These are phyloP conservation scores for Boletus rubroflammeus DNA, from an alignment of 768 basidiomycete species.

Conservation along the genomic window DNA sequence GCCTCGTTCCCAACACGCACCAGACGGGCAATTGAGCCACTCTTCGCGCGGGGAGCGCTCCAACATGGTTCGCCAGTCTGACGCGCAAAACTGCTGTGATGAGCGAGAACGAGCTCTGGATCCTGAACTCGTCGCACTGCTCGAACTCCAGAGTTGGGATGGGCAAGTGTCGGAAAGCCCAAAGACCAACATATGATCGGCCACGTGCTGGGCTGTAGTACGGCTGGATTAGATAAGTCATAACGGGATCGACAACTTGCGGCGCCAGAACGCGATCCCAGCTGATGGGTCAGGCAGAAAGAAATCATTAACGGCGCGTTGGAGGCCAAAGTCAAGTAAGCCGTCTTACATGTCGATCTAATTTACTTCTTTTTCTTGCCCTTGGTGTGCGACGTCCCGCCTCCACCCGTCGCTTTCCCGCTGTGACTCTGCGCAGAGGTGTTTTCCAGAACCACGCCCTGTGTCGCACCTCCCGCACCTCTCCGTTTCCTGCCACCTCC, in stretches of 20 bases:
- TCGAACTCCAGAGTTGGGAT: background rate
- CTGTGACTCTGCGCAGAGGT: slow-evolving; percentile 21
- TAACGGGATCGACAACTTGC: slow-evolving; percentile 6
- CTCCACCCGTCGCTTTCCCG: slow-evolving; percentile 37
- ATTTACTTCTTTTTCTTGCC: slow-evolving; percentile 68
- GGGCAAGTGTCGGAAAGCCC: background rate
- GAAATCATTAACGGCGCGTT: slow-evolving; percentile 23
- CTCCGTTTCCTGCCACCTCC: slow-evolving; percentile 50
- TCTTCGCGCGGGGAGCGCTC: slow-evolving; percentile 6
- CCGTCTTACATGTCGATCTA: slow-evolving; percentile 23
- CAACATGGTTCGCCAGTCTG: background rate
- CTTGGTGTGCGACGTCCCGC: slow-evolving; percentile 40
- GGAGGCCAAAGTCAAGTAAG: slow-evolving; percentile 13
- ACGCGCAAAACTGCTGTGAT: background rate
- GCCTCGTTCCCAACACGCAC: slow-evolving; percentile 31
- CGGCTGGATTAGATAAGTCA: slow-evolving; percentile 29
- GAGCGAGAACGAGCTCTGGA: background rate
- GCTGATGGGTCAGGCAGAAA: slow-evolving; percentile 16
- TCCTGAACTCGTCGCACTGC: background rate
- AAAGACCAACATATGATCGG: background rate
- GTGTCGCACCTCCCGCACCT: slow-evolving; percentile 61
- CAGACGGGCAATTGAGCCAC: slow-evolving; percentile 18
- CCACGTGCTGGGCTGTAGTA: slow-evolving; percentile 16
- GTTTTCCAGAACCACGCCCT: slow-evolving; percentile 46
- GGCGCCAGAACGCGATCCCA: slow-evolving; percentile 20